Percentiles rank a stretch among this genome's conserved stretches.
Conservation (phyloP, 2,329 filamentous ascomycete genomes). For the Juglanconis sp. region DNA sequence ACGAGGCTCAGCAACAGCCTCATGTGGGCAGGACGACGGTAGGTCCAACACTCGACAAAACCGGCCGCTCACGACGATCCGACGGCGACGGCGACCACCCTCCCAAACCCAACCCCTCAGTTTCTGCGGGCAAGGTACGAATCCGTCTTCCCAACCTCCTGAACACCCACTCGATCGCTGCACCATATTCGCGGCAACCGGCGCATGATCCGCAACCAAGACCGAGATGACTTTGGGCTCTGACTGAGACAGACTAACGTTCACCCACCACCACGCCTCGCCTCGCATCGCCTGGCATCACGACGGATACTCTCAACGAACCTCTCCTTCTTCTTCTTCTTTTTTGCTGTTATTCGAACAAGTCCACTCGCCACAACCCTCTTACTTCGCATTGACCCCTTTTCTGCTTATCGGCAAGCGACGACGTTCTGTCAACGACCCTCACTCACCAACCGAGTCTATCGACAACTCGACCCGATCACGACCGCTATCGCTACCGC, state of each 20-base stretch:
- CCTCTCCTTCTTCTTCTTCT: neutral
- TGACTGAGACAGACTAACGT: conserved; percentile 18
- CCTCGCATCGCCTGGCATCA: neutral
- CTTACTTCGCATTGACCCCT: conserved; percentile 8
- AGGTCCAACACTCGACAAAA: neutral
- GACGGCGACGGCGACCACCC: conserved; percentile 4
- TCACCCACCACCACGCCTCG: neutral
- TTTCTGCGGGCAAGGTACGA: neutral
- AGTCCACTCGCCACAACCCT: neutral
- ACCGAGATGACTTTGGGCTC: conserved; percentile 10
- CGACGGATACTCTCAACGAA: neutral
- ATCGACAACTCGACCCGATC: neutral
- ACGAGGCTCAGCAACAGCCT: conserved; percentile 14
- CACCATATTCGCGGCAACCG: neutral
- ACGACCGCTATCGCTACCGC: neutral
- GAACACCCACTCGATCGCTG: neutral
- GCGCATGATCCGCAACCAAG: conserved; percentile 15
- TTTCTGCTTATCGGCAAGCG: conserved; percentile 12
- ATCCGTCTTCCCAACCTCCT: conserved; percentile 4
- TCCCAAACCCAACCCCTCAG: conserved; percentile 2
- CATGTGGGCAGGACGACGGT: conserved; percentile 1
- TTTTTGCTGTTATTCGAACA: neutral
- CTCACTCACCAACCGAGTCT: conserved; percentile 3
- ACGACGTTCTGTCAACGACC: neutral
- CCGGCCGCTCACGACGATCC: conserved; percentile 1